Conservation (phyloP, 345 rosid species). For the Pistacia vera region DNA sequence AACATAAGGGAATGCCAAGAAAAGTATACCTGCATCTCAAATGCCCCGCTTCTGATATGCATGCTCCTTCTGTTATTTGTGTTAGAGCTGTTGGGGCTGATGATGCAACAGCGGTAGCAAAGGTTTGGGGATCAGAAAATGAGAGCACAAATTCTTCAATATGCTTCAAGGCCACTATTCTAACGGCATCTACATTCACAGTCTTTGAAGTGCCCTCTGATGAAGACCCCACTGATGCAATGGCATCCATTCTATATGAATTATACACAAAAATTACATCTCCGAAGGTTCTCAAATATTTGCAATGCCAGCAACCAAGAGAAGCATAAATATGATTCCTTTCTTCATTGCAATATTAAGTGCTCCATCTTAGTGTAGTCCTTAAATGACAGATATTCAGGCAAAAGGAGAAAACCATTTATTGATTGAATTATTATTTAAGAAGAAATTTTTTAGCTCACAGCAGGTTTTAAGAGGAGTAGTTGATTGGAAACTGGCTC, state of each 20-base stretch:
- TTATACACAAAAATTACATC: background rate
- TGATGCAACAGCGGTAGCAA: conserved; percentile 19
- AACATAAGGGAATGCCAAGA: background rate
- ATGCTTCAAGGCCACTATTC: conserved; percentile 35
- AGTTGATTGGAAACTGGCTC: background rate
- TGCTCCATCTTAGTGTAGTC: background rate
- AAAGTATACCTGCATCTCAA: conserved; percentile 42
- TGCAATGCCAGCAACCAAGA: background rate
- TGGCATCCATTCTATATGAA: conserved; percentile 41
- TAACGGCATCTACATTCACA: conserved; percentile 19
- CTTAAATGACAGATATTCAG: background rate
- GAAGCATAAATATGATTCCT: conserved; percentile 2
- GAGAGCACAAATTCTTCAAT: conserved; percentile 34
- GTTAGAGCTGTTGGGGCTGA: conserved; percentile 30
- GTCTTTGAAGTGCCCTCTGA: conserved; percentile 25
- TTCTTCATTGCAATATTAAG: background rate
- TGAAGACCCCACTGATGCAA: conserved; percentile 15
- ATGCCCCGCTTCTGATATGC: conserved; percentile 41
- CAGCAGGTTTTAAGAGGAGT: background rate
- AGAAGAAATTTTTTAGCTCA: background rate
- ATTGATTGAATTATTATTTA: background rate
- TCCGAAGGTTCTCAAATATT: background rate
- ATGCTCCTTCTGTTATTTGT: conserved; percentile 31
- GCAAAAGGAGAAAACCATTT: background rate
- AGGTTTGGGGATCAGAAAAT: conserved; percentile 29